Evolutionary conservation across 352 stramenopile species (phyloP), one percentile per base, ranked within the genome.

Genomic region (Phytopythium helicoides): DNA sequence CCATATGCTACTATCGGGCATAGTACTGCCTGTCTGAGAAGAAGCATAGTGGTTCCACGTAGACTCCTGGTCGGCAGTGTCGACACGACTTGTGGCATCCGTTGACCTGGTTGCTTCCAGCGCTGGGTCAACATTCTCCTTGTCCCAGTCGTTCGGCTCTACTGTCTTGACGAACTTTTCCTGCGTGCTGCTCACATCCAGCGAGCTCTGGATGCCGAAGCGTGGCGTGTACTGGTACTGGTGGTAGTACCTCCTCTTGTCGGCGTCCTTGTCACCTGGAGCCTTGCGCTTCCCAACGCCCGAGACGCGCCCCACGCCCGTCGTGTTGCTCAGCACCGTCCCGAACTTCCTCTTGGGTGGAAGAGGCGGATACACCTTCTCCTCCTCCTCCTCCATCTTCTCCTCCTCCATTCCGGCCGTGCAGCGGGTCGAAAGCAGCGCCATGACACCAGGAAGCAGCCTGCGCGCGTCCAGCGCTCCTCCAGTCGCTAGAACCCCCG

Each of bases 1-100:
- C 68, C 68, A 77, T 19, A 74, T 71, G n/a, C 56, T 66, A n/a
- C 45, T 39, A 22, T 39, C 60, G 21, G 7, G 26, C 51, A 53
- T 18, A 12, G 14, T 4, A 16, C 18, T 19, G 4, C n/a, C 33
- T 33, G 40, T n/a, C 26, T n/a, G 1, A 26, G 8, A 5, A 5
- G 33, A 35, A 6, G 31, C 34, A 41, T 45, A 18, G 3, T 33
- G 33, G 33, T 11, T 41, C n/a, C 25, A 53, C 1, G 22, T 3
- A 12, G 47, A 41, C 25, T 8, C 6, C 0, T 15, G 0, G 2
- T 21, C 3, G 6, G 14, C 7, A 14, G 14, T 23, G 23, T 25
- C 14, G 4, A 0, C 14, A 22, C 1, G 9, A n/a, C 41, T 22
- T 2, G 11, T 8, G 26, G 23, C 21, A n/a, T 23, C 15, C 28